Base-by-base conservation (phyloP, 1,139 yeast species). In the Torulaspora globosa region DNA sequence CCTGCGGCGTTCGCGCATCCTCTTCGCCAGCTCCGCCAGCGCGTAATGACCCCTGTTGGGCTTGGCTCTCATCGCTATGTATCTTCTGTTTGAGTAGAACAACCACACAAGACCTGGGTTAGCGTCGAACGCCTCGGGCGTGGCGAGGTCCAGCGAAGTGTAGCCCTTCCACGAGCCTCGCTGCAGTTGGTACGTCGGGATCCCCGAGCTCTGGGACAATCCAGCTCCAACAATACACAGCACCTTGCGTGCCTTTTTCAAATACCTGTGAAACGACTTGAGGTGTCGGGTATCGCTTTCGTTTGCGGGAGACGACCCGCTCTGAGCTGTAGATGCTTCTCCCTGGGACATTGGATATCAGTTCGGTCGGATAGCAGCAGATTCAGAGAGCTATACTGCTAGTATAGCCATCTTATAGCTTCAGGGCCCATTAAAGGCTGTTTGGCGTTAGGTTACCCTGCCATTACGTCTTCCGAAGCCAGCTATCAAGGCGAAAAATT, bases 71-170 rank as follows among this genome's bases (percentile, higher is more conserved):
- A 86, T 67, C 0, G 95, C 90, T 36, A 71, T 71, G 45, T 70
- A 73, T 42, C 96, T 65, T 50, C 95, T 69, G 67, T 80, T 78
- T 6, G 89, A 74, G 63, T 88, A 87, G 58, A 84, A 88, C 59
- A 85, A 92, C 96, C 96, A 88, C 3, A 88, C 96, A 19, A 87
- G 70, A 0, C 87, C 86, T 0, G 96, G 96, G 60, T 87, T 90
- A 15, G 74, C 72, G 49, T 80, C 78, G 61, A 88, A 88, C 3
- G 96, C 95, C 61, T 88, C 96, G 0, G 95, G 95, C 0, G 96
- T 88, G 5, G 95, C 95, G 43, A 88, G 70, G 57, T 88, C 96
- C 38, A 86, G 82, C 60, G 89, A 80, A 44, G 84, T 84, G 66
- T 79, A 84, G 54, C 81, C 80, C 54, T 79, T 75, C 96, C 96